Percentiles rank a stretch among this genome's conserved stretches.
Evolutionary conservation across 2,329 filamentous ascomycete genomes (phyloP).

Genomic region (Arthroderma uncinatum): DNA sequence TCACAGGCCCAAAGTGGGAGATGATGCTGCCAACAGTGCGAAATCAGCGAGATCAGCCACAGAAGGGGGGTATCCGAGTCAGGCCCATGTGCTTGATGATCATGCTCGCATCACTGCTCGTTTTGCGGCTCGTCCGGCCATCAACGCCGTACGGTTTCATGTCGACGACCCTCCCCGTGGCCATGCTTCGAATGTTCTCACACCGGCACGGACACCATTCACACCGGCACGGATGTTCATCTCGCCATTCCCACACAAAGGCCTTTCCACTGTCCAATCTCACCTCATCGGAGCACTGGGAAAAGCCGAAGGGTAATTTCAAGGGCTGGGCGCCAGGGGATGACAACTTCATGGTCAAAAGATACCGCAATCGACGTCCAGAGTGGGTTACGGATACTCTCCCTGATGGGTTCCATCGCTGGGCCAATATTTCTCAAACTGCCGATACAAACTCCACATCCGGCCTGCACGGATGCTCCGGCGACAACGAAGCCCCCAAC

Average conservation of each 20-base stretch:
- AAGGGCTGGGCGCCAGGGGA: slow-evolving; percentile 24
- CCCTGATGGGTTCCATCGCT: slow-evolving; percentile 22
- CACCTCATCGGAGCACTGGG: slow-evolving; percentile 21
- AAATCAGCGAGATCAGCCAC: slow-evolving; percentile 3
- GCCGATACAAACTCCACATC: slow-evolving; percentile 1
- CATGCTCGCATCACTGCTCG: slow-evolving; percentile 7
- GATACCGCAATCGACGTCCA: slow-evolving; percentile 11
- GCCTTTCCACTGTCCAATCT: slow-evolving; percentile 21
- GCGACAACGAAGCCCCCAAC: slow-evolving; percentile 6
- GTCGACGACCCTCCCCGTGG: slow-evolving; percentile 23
- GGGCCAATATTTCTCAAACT: slow-evolving; percentile 10
- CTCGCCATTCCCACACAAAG: slow-evolving; percentile 9
- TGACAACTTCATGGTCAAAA: slow-evolving; percentile 9
- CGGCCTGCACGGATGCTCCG: not conserved
- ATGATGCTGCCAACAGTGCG: slow-evolving; percentile 12
- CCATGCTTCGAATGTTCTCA: slow-evolving; percentile 18
- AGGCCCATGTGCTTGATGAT: slow-evolving; percentile 17
- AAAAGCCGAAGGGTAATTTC: slow-evolving; percentile 19
- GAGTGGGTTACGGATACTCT: slow-evolving; percentile 19
- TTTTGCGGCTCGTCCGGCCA: slow-evolving; percentile 20
- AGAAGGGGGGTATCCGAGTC: slow-evolving; percentile 10
- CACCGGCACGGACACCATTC: not conserved
- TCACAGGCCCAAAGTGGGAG: slow-evolving; percentile 14
- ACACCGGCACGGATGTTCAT: slow-evolving; percentile 4
- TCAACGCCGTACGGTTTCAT: slow-evolving; percentile 24